phyloP scores from a whole-genome alignment of 1,284 basidiomycete species.

The Melampsora americana region DNA sequence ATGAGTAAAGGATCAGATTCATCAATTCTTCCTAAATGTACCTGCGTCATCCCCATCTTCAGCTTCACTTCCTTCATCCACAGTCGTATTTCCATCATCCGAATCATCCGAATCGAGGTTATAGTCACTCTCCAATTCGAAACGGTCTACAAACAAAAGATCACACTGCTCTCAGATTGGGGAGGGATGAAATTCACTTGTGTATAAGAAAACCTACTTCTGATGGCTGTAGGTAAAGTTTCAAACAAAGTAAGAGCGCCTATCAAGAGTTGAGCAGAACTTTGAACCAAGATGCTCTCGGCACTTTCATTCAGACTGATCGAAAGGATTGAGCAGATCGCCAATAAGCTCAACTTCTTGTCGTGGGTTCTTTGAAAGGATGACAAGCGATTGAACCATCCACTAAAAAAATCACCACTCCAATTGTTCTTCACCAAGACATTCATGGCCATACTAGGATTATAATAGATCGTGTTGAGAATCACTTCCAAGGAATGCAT shows the following conservation, averaged over 20 bases:
- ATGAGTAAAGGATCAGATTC: not conserved
- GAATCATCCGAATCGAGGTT: conserved; percentile 29
- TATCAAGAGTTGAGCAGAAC: conserved; percentile 26
- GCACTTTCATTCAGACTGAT: conserved; percentile 21
- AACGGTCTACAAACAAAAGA: conserved; percentile 15
- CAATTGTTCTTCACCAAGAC: conserved; percentile 64
- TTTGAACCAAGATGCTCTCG: conserved; percentile 34
- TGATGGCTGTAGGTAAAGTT: conserved; percentile 24
- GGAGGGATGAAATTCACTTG: not conserved
- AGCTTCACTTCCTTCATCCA: conserved; percentile 19
- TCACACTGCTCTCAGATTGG: not conserved
- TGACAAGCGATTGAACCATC: conserved; percentile 67
- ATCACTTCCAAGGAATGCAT: conserved; percentile 78
- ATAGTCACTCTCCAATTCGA: conserved; percentile 29
- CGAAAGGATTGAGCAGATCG: conserved; percentile 66
- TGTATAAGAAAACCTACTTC: conserved; percentile 20
- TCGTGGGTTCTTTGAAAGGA: conserved; percentile 81
- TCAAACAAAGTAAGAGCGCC: conserved; percentile 34
- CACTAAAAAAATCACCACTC: conserved; percentile 70
- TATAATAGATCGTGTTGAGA: conserved; percentile 79
- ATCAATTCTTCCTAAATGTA: not conserved
- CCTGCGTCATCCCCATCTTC: conserved; percentile 18
- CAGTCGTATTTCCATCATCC: conserved; percentile 9
- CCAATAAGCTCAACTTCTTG: conserved; percentile 75
- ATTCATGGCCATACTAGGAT: conserved; percentile 70